phyloP scores from a whole-genome alignment of 768 basidiomycete genomes.

The Hericium erinaceus region DNA sequence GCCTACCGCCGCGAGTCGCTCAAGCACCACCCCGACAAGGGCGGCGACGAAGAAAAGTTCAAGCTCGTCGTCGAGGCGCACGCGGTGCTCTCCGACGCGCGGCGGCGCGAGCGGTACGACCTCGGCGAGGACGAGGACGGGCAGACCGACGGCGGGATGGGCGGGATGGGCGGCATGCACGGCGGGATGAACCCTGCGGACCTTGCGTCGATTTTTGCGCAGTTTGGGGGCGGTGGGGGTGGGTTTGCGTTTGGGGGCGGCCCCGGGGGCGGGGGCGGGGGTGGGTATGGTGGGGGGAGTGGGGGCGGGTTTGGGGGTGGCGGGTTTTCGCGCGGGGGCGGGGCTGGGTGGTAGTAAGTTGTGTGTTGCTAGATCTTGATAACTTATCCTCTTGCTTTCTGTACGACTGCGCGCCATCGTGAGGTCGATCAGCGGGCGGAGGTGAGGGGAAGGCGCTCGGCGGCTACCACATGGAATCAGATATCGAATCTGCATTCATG shows the following conservation, averaged over 20 bases:
- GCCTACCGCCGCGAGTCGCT: constrained; percentile 82
- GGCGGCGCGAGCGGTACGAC: constrained; percentile 67
- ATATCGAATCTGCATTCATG: too few relatives aligned
- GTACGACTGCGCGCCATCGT: too few relatives aligned
- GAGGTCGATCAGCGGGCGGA: too few relatives aligned
- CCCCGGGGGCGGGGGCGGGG: background rate
- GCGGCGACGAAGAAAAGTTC: constrained; percentile 95
- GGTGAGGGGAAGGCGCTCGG: too few relatives aligned
- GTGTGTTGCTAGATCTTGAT: background rate
- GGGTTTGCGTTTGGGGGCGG: background rate
- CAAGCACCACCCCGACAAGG: constrained; percentile 85
- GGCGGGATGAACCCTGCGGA: constrained; percentile 27
- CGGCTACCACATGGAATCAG: too few relatives aligned
- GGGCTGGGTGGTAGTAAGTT: background rate
- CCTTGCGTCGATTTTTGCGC: constrained; percentile 12
- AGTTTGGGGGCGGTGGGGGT: constrained; percentile 4
- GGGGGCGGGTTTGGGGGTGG: too few relatives aligned
- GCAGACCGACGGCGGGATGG: constrained; percentile 26
- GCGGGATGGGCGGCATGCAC: constrained; percentile 25
- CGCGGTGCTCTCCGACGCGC: constrained; percentile 71
- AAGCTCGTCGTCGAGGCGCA: constrained; percentile 82
- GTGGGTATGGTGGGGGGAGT: too few relatives aligned
- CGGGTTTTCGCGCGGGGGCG: background rate
- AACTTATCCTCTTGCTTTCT: background rate
- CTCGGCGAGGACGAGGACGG: constrained; percentile 78